Evolutionary conservation across 495 filamentous ascomycete genomes (phyloP), one percentile per base, ranked within the genome.

Genomic region (Aspergillus asperescens): DNA sequence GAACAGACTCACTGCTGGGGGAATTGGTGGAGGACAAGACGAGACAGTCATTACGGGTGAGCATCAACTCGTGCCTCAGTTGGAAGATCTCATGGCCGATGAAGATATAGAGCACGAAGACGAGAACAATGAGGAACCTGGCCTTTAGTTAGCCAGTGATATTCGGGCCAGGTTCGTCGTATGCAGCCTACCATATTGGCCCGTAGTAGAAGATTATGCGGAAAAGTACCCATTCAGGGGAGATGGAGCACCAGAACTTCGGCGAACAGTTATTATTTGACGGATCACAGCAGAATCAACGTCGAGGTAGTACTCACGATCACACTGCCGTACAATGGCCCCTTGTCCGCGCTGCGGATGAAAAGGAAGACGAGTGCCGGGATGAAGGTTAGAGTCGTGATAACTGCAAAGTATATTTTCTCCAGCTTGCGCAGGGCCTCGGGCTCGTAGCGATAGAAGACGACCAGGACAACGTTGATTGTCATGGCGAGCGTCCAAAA

Each of bases 401-500:
- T 75, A 1, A 52, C 57, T 13, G 49, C 48, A 25, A 70, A 56
- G 49, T 75, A 78, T 35, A 67, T 72, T 41, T 62, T 55, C 56
- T 78, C 75, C 7, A 76, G 64, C 38, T 58, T 66, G 22, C 62
- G 62, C 27, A 78, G 48, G 15, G 56, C 55, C 49, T 65, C 62
- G 13, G 68, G 55, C 22, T 76, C 73, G 44, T 68, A 75, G 29
- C 59, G 67, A 24, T 64, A 60, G 42, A 72, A 73, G 31, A 77
- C 71, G n/a, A 74, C 72, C 7, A 76, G 62, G 41, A 66, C 72
- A 18, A 74, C 72, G 39, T 77, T 65, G 35, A 67, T 44, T 4
- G 73, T 71, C 72, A 75, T 77, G 22, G 66, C 68, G 0, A 76
- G 60, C n/a, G 73, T 75, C 73, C 73, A 77, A 1, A 72, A 38